These are phyloP conservation scores for Trichophyton mentagrophytes DNA, from an alignment of 2,329 filamentous ascomycete species.

Conservation along the genomic window DNA sequence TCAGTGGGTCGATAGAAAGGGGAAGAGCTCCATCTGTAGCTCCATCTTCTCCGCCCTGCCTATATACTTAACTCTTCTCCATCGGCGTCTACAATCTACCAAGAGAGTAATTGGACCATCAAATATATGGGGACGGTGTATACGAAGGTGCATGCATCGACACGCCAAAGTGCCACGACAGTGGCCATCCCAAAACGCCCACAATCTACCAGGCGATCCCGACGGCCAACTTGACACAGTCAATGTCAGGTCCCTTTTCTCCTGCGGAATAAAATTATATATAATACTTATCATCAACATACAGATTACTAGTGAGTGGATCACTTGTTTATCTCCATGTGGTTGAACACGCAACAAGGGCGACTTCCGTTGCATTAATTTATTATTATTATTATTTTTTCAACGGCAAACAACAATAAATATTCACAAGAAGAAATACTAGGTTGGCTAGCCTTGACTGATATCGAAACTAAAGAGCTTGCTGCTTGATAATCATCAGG, in stretches of 20 bases:
- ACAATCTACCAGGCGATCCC: not conserved
- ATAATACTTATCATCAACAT: not conserved
- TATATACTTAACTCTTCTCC: not conserved
- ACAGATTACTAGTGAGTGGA: not conserved
- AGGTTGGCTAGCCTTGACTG: not conserved
- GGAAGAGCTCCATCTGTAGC: not conserved
- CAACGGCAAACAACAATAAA: too few species aligned
- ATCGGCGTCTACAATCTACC: not conserved
- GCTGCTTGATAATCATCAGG: conserved; percentile 2
- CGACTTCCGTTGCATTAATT: too few species aligned
- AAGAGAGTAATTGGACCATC: not conserved
- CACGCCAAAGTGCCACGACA: not conserved
- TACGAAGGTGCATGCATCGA: not conserved
- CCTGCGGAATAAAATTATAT: too few species aligned
- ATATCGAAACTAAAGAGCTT: not conserved
- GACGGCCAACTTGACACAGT: not conserved
- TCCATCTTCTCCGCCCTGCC: not conserved
- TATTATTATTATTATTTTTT: too few species aligned
- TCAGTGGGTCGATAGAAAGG: not conserved
- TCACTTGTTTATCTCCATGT: not conserved
- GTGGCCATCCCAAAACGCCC: not conserved
- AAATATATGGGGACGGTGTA: not conserved
- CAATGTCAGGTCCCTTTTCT: too few species aligned
- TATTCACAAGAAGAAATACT: not conserved
- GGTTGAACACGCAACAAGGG: not conserved